Evolutionary conservation across 2,329 filamentous ascomycete genomes (phyloP).

Genomic region (Mycosphaerelloides madeirae): DNA sequence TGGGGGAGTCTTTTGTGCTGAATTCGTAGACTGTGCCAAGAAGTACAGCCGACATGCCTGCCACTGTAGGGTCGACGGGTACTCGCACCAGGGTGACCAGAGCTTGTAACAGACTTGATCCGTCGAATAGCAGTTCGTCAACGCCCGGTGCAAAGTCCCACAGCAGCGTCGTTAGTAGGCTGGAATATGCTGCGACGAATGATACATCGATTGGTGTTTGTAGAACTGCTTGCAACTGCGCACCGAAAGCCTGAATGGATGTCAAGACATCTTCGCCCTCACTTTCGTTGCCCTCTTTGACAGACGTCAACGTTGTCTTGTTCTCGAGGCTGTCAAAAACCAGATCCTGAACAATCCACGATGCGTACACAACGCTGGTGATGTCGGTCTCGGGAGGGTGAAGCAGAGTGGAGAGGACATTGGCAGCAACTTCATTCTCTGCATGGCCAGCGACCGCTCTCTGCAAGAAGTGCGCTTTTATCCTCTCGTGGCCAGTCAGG

Average conservation of each 20-base stretch:
- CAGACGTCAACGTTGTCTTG: conserved; percentile 71
- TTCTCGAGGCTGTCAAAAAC: conserved; percentile 74
- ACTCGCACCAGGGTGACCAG: conserved; percentile 49
- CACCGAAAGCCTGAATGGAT: conserved; percentile 80
- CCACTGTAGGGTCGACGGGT: conserved; percentile 46
- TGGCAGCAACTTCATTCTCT: conserved; percentile 70
- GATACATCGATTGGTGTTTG: conserved; percentile 66
- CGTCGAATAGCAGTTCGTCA: conserved; percentile 88
- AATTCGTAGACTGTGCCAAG: conserved; percentile 93
- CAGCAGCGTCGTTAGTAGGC: conserved; percentile 82
- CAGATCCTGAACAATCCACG: conserved; percentile 79
- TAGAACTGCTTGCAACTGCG: conserved; percentile 77
- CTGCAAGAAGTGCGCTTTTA: conserved; percentile 78
- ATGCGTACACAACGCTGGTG: conserved; percentile 85
- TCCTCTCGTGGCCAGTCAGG: conserved; percentile 73
- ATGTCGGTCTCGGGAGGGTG: conserved; percentile 67
- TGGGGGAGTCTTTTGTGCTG: conserved; percentile 92
- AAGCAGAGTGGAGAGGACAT: conserved; percentile 79
- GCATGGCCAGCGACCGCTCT: conserved; percentile 88
- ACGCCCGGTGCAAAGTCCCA: conserved; percentile 90
- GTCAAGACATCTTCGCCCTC: conserved; percentile 93
- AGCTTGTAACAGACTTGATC: conserved; percentile 71
- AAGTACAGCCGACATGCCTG: conserved; percentile 74
- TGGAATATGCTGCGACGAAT: conserved; percentile 77
- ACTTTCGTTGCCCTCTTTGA: conserved; percentile 83